phyloP scores from a whole-genome alignment of 495 filamentous ascomycete genomes.

The Xylaria bambusicola region DNA sequence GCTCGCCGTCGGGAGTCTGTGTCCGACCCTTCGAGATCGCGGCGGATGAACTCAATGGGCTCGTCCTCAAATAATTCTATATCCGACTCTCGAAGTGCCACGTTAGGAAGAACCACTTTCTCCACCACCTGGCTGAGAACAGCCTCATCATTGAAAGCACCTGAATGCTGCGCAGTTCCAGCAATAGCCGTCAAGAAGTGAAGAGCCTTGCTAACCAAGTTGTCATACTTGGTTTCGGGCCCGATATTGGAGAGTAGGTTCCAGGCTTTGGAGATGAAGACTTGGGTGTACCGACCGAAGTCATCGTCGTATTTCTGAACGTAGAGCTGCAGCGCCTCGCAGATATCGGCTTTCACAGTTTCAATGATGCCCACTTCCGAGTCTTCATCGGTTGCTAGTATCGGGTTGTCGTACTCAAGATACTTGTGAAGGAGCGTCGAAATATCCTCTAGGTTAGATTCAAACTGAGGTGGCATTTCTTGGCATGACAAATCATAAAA shows the following conservation, averaged over 20 bases:
- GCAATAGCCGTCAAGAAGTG: slow-evolving; percentile 92
- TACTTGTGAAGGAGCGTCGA: slow-evolving; percentile 86
- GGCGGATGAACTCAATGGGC: slow-evolving; percentile 96
- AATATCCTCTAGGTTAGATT: slow-evolving; percentile 76
- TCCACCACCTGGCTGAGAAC: slow-evolving; percentile 82
- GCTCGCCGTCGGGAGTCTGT: slow-evolving; percentile 88
- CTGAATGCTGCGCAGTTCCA: slow-evolving; percentile 71
- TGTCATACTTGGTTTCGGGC: slow-evolving; percentile 88
- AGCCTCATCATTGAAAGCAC: slow-evolving; percentile 77
- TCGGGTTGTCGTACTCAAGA: slow-evolving; percentile 79
- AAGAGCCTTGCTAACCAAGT: slow-evolving; percentile 89
- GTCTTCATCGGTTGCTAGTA: slow-evolving; percentile 81
- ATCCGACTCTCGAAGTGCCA: slow-evolving; percentile 86
- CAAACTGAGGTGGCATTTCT: slow-evolving; percentile 91
- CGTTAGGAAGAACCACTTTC: slow-evolving; percentile 92
- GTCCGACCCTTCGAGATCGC: slow-evolving; percentile 94
- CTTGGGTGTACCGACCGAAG: slow-evolving; percentile 72
- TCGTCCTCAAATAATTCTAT: slow-evolving; percentile 97
- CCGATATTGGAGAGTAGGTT: slow-evolving; percentile 82
- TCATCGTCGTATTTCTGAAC: slow-evolving; percentile 93
- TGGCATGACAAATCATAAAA: slow-evolving; percentile 96
- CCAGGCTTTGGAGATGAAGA: slow-evolving; percentile 90
- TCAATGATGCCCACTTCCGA: slow-evolving; percentile 83
- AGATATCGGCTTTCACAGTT: slow-evolving; percentile 86
- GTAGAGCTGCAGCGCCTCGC: slow-evolving; percentile 82